phyloP scores from a whole-genome alignment of 2,329 filamentous ascomycete species.

The Coccinonectria pachysandricola region DNA sequence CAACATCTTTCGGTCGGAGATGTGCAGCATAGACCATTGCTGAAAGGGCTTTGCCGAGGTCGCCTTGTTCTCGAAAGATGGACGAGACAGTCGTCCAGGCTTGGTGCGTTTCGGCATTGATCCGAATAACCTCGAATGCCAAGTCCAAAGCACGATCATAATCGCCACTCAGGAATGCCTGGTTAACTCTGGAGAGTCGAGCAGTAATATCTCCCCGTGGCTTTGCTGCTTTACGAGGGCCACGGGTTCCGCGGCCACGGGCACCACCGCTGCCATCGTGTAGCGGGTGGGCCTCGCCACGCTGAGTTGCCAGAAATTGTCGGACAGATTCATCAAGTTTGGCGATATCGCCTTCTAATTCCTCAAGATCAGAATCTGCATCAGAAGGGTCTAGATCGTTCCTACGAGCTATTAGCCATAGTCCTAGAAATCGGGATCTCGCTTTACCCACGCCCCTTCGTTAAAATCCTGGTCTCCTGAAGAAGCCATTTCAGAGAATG shows the following conservation, averaged over 20 bases:
- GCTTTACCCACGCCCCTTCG: too few relatives aligned
- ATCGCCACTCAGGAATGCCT: slow-evolving; percentile 53
- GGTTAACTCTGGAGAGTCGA: slow-evolving; percentile 55
- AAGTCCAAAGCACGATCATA: slow-evolving; percentile 49
- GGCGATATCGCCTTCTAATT: slow-evolving; percentile 33
- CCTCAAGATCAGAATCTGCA: slow-evolving; percentile 34
- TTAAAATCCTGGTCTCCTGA: background rate
- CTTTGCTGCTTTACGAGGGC: slow-evolving; percentile 52
- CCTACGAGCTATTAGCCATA: slow-evolving; percentile 7
- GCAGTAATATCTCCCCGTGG: slow-evolving; percentile 62
- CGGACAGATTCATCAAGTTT: slow-evolving; percentile 33
- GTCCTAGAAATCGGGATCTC: background rate
- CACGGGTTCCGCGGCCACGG: slow-evolving; percentile 26
- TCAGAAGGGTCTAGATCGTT: slow-evolving; percentile 25
- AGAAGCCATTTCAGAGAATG: too few relatives aligned
- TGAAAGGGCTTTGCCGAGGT: slow-evolving; percentile 45
- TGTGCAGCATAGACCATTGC: slow-evolving; percentile 53
- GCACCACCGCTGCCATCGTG: slow-evolving; percentile 10
- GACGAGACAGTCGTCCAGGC: slow-evolving; percentile 54
- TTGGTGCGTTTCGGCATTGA: slow-evolving; percentile 56
- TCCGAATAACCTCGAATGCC: slow-evolving; percentile 53
- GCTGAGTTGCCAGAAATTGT: slow-evolving; percentile 29
- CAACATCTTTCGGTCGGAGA: slow-evolving; percentile 48
- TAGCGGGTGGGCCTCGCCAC: slow-evolving; percentile 14
- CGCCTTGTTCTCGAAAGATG: slow-evolving; percentile 50